Percentiles rank a stretch among this genome's conserved stretches.
These are phyloP conservation scores for Claviceps cyperi DNA, from an alignment of 2,329 filamentous ascomycete species.

Conservation along the genomic window DNA sequence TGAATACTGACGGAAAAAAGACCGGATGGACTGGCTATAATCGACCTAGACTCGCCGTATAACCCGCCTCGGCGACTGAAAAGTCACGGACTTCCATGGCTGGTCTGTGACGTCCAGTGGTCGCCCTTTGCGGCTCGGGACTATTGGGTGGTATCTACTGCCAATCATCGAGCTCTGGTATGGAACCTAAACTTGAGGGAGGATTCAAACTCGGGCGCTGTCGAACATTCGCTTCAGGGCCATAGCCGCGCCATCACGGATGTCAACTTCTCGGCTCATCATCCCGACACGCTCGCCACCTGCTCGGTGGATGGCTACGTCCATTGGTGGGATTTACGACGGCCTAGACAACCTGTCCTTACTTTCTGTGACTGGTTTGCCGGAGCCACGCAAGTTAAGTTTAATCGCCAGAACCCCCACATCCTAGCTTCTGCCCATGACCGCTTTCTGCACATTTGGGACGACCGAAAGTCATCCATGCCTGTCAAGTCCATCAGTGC, in stretches of 20 bases:
- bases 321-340: conserved; percentile 79
- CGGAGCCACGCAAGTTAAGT: conserved; percentile 89
- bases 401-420: conserved; percentile 75
- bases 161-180: conserved; percentile 84
- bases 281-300: conserved; percentile 77
- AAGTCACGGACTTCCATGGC: conserved; percentile 79
- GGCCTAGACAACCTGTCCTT: conserved; percentile 56
- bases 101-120: conserved; percentile 94
- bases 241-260: conserved; percentile 82
- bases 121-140: conserved; percentile 80
- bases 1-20: conserved; percentile 20
- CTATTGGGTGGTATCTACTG: conserved; percentile 88
- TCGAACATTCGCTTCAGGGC: conserved; percentile 77
- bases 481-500: conserved; percentile 76
- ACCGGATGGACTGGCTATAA: conserved; percentile 76
- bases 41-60: conserved; percentile 81
- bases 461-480: conserved; percentile 62
- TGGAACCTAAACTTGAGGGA: conserved; percentile 79
- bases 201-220: conserved; percentile 53
- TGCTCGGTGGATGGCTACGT: conserved; percentile 90
- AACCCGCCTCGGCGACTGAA: conserved; percentile 70
- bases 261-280: conserved; percentile 89
- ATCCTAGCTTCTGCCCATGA: conserved; percentile 86
- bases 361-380: conserved; percentile 89
- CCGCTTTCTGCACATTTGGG: conserved; percentile 78